Evolutionary conservation across 1,284 basidiomycete genomes (phyloP).

Genomic region (Naganishia cerealis): DNA sequence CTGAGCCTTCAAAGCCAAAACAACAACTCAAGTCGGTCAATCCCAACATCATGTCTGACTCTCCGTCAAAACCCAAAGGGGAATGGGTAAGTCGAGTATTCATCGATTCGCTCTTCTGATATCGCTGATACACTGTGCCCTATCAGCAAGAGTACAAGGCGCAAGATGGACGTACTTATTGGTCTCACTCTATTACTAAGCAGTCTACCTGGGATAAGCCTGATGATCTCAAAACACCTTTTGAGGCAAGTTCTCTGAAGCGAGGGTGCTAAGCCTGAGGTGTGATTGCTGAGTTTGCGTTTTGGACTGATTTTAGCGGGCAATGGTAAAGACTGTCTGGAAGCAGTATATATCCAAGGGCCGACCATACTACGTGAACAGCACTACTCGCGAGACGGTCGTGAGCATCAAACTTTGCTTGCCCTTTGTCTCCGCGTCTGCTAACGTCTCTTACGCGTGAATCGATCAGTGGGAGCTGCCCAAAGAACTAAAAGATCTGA

Average conservation of each 20-base stretch:
- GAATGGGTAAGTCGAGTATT: constrained; percentile 24
- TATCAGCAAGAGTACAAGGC: constrained; percentile 51
- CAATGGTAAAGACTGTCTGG: constrained; percentile 82
- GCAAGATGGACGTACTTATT: constrained; percentile 51
- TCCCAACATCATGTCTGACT: constrained; percentile 6
- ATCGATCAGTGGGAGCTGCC: constrained; percentile 85
- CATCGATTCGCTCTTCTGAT: not conserved
- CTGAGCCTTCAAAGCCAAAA: not conserved
- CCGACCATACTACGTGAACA: constrained; percentile 88
- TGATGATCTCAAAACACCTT: constrained; percentile 63
- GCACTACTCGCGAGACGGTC: constrained; percentile 53
- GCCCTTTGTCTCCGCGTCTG: not conserved
- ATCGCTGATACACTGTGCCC: not conserved
- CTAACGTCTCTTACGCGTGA: not conserved
- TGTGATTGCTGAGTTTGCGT: not conserved
- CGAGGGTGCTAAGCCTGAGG: not conserved
- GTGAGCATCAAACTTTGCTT: constrained; percentile 32
- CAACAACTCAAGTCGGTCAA: not conserved
- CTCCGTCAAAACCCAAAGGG: constrained; percentile 6
- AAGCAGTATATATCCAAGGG: constrained; percentile 87
- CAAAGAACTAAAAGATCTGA: constrained; percentile 73
- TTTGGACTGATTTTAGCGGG: constrained; percentile 60
- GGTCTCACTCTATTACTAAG: constrained; percentile 54
- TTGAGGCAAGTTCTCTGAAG: constrained; percentile 64
- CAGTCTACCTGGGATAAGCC: constrained; percentile 56